A percentile compares a stretch with the other conserved stretches of the same genome.
phyloP scores from a whole-genome alignment of 306 rosid genomes.

The Rosa lucieae region DNA sequence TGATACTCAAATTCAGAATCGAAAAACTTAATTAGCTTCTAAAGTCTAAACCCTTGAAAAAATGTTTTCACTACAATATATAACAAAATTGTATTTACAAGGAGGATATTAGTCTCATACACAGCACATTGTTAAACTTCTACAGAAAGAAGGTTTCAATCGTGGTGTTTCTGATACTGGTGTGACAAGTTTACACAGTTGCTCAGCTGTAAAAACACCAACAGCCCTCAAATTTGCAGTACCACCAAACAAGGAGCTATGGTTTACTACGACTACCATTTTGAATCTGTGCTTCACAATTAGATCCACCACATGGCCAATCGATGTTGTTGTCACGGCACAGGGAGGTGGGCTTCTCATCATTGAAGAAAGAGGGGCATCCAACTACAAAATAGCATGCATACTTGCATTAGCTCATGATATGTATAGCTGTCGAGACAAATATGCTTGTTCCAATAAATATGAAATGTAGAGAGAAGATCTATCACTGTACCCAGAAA shows the following conservation, averaged over 20 bases:
- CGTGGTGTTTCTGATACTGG: conserved; percentile 37
- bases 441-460: not conserved
- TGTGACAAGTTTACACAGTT: conserved; percentile 43
- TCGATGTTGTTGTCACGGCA: conserved; percentile 48
- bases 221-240: conserved; percentile 46
- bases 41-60: not conserved
- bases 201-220: conserved; percentile 64
- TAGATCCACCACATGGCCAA: conserved; percentile 66
- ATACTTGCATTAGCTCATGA: conserved; percentile 1
- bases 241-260: conserved; percentile 35
- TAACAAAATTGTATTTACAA: conserved; percentile 6
- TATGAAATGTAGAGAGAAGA: not conserved
- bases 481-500: not conserved
- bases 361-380: conserved; percentile 65
- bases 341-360: conserved; percentile 78
- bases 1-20: not conserved
- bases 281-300: conserved; percentile 51
- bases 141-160: conserved; percentile 31
- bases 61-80: not conserved
- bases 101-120: not conserved
- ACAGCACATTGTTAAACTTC: conserved; percentile 14
- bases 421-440: not conserved
- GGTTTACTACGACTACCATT: conserved; percentile 57
- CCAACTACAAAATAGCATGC: conserved; percentile 40
- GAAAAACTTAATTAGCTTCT: not conserved